A percentile compares a stretch with the other conserved stretches of the same genome.
phyloP scores from a whole-genome alignment of 345 rosid genomes.

The Hirschfeldia incana region DNA sequence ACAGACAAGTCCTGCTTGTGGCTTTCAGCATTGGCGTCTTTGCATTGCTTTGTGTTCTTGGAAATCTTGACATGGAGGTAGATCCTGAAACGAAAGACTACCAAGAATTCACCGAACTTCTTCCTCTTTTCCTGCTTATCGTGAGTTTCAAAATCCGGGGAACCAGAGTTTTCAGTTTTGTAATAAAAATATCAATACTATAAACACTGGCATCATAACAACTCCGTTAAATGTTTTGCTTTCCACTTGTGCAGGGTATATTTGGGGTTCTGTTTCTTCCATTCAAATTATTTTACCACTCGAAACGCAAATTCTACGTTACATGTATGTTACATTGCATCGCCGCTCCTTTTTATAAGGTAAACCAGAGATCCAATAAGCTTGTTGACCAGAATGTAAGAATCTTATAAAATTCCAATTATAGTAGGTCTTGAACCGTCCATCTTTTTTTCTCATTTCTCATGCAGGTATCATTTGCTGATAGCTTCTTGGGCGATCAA shows the following conservation, averaged over 20 bases:
- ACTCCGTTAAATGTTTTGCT: neutral
- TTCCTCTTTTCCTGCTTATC: conserved; percentile 40
- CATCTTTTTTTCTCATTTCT: conserved; percentile 4
- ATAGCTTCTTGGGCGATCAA: conserved; percentile 75
- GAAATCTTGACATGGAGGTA: conserved; percentile 40
- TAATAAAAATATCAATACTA: neutral
- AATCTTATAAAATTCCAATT: conserved; percentile 2
- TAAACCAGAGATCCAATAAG: conserved; percentile 13
- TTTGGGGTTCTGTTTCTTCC: conserved; percentile 26
- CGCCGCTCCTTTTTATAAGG: conserved; percentile 40
- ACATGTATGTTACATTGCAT: conserved; percentile 33
- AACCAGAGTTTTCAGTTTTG: neutral
- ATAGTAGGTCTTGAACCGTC: conserved; percentile 1
- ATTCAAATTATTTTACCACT: conserved; percentile 30
- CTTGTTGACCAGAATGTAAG: neutral
- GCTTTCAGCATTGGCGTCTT: conserved; percentile 45
- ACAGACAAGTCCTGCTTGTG: conserved; percentile 46
- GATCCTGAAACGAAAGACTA: conserved; percentile 41
- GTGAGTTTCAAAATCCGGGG: conserved; percentile 30
- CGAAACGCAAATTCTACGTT: conserved; percentile 32
- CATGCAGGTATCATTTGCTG: conserved; percentile 59
- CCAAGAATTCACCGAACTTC: conserved; percentile 10
- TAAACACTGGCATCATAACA: neutral
- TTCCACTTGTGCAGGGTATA: conserved; percentile 22
- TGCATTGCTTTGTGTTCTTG: conserved; percentile 1